phyloP scores from a whole-genome alignment of 2,329 filamentous ascomycete genomes.

The Colletotrichum sp. region DNA sequence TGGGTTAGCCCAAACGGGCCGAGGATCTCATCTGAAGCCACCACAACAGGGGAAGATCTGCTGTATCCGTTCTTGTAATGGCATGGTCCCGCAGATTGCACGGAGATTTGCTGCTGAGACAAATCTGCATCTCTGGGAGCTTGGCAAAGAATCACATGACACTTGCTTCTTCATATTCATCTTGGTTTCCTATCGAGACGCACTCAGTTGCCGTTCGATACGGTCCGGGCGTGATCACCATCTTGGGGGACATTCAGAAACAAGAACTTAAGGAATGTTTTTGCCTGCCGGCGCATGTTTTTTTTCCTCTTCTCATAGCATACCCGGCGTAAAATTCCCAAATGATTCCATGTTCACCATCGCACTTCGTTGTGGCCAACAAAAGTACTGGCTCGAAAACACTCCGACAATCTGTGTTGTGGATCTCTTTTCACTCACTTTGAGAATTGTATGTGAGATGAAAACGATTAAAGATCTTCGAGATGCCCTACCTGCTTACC shows the following conservation, averaged over 20 bases:
- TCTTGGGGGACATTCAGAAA: background rate
- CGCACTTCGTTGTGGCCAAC: background rate
- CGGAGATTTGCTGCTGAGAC: background rate
- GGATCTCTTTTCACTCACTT: background rate
- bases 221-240: background rate
- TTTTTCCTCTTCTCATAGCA: background rate
- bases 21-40: background rate
- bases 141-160: background rate
- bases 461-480: background rate
- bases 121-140: background rate
- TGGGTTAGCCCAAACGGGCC: background rate
- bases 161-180: background rate
- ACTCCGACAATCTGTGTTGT: background rate
- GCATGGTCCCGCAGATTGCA: background rate
- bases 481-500: no score
- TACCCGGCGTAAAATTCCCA: accelerated
- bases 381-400: background rate
- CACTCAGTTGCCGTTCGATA: background rate
- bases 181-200: background rate
- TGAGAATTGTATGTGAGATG: background rate
- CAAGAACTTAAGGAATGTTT: background rate
- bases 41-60: background rate
- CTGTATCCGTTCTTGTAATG: background rate
- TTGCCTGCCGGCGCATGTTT: background rate
- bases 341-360: background rate